Base-by-base conservation (phyloP, 2,329 filamentous ascomycete genomes). In the Fusarium multiceps region DNA sequence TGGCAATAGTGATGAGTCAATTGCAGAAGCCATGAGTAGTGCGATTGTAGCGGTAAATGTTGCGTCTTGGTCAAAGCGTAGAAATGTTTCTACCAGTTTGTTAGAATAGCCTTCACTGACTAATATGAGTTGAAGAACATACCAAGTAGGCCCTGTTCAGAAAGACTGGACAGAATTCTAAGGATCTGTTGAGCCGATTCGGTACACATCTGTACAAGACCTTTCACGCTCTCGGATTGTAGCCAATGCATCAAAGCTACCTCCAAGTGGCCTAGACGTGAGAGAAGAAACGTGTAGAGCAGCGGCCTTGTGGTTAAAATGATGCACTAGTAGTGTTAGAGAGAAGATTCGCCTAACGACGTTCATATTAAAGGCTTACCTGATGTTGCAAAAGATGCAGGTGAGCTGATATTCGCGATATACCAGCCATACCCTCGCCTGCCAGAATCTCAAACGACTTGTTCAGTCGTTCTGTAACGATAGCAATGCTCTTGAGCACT, bases 1-100 rank as follows among this genome's bases (percentile, higher is more conserved):
- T 25, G 81, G 79, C 6, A 82, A 61, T 2, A 81, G 63, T 5
- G 72, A 72, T 1, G 74, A 59, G 54, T 82, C 80, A n/a, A 83
- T 72, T 49, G 76, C 70, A n/a, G 81, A 65, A 6, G 76, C 80
- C 16, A 84, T 71, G 0, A 83, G 67, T 0, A 84, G 74, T 8
- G 80, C 75, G 16, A 83, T 78, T 1, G 79, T 80, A 0, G 83
- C 81, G 5, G 64, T 66, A 21, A 71, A 71, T 1, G 55, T 55
- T 32, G 59, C 68, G 6, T 68, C 63, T 6, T 71, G 63, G 12
- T 71, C 68, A 11, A 69, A 71, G 1, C 28, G 34, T 4, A 71
- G 25, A 21, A 71, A 71, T 0, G 55, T 71, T 23, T 71, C 68
- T 71, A 18, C 16, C 2, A 3, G 2, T 9, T 5, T 2, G 21